phyloP scores from a whole-genome alignment of 2,329 filamentous ascomycete genomes.

The Penicillium aurantiogriseum region DNA sequence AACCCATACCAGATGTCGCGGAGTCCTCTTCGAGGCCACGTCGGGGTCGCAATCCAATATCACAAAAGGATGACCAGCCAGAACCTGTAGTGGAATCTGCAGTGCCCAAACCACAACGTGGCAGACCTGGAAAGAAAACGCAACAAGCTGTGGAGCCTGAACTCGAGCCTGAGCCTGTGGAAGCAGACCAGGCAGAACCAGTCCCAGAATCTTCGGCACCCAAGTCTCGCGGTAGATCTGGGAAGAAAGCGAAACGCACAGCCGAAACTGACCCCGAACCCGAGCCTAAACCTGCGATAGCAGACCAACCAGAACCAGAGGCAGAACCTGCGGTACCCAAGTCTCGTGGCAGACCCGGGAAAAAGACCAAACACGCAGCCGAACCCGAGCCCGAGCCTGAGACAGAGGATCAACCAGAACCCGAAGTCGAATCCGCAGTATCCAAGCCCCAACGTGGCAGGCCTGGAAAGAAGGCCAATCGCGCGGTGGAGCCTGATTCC shows the following conservation, averaged over 20 bases:
- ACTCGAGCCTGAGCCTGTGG: slow-evolving; percentile 3
- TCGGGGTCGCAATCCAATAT: slow-evolving; percentile 7
- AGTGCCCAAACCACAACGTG: slow-evolving; percentile 8
- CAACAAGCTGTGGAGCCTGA: slow-evolving; percentile 5
- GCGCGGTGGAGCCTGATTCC: slow-evolving; percentile 2
- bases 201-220: slow-evolving; percentile 3
- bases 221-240: slow-evolving; percentile 2
- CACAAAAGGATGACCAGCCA: slow-evolving; percentile 9
- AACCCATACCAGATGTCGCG: not conserved
- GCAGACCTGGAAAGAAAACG: slow-evolving; percentile 6
- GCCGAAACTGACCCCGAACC: slow-evolving; percentile 1
- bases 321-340: slow-evolving; percentile 4
- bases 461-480: slow-evolving; percentile 7
- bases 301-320: not conserved
- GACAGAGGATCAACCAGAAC: not conserved
- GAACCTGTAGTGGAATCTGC: slow-evolving; percentile 8
- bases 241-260: slow-evolving; percentile 10
- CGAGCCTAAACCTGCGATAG: not conserved
- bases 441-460: slow-evolving; percentile 4
- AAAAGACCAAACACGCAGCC: slow-evolving; percentile 3
- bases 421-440: slow-evolving; percentile 2
- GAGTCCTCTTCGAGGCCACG: not conserved
- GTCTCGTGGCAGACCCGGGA: slow-evolving; percentile 3
- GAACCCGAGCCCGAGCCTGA: slow-evolving; percentile 11
- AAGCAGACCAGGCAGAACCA: not conserved